Evolutionary conservation across 148 eudicot species (phyloP).

Genomic region (Vaccinium macrocarpon): DNA sequence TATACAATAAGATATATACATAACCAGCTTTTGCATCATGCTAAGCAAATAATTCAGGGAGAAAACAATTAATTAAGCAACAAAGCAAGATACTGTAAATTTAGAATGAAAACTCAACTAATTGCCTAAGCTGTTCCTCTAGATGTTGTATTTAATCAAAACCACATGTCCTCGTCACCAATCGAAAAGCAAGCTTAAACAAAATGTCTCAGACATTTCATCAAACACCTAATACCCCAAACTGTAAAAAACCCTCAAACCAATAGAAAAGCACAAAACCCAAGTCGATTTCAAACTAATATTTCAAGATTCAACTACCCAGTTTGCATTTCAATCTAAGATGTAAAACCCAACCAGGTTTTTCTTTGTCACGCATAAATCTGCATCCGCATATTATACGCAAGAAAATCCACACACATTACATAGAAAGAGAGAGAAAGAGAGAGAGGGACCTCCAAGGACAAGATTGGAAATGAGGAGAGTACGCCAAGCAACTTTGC

Average conservation of each 20-base stretch:
- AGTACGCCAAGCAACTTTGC: constrained; percentile 11
- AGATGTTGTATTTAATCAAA: neutral
- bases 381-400: neutral
- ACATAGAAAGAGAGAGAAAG: neutral
- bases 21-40: neutral
- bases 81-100: neutral
- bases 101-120: neutral
- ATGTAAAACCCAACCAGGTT: neutral
- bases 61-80: neutral
- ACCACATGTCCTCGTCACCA: neutral
- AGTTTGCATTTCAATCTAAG: neutral
- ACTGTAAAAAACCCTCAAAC: neutral
- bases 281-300: neutral
- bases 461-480: constrained; percentile 14
- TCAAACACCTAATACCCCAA: constrained; percentile 5
- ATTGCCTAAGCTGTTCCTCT: neutral
- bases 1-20: neutral
- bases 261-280: neutral
- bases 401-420: neutral
- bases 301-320: neutral
- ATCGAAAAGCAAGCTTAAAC: neutral
- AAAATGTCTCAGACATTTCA: constrained; percentile 6
- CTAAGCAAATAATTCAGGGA: neutral
- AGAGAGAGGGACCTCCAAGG: constrained; percentile 8
- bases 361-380: neutral